Conservation (phyloP, 2,329 filamentous ascomycete genomes). For the Podosphaera fusca region DNA sequence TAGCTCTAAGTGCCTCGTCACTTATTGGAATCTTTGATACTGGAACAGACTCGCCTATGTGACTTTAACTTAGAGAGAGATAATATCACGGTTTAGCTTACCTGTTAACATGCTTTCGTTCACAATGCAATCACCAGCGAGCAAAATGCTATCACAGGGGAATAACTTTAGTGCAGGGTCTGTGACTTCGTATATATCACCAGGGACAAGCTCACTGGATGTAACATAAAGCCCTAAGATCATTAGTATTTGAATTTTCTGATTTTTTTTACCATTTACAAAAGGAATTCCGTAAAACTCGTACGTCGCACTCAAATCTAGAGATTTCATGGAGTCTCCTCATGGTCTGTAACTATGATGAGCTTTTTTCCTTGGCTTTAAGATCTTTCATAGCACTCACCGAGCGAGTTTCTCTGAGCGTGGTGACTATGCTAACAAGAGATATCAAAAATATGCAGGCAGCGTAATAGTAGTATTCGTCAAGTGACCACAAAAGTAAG, state of each 20-base stretch:
- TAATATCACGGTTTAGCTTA: conserved; percentile 11
- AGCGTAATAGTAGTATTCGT: conserved; percentile 96
- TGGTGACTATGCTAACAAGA: conserved; percentile 70
- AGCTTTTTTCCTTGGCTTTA: conserved; percentile 2
- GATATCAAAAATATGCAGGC: conserved; percentile 89
- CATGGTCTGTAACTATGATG: conserved; percentile 42
- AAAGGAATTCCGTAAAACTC: conserved; percentile 82
- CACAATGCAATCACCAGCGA: conserved; percentile 90
- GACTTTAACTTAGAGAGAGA: conserved; percentile 3
- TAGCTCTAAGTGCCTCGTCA: conserved; percentile 49
- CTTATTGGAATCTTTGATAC: conserved; percentile 78
- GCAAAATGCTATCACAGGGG: conserved; percentile 73
- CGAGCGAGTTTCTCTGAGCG: conserved; percentile 70
- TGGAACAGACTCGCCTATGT: conserved; percentile 68
- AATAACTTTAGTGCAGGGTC: conserved; percentile 76
- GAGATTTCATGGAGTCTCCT: conserved; percentile 74
- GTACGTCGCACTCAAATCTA: conserved; percentile 81
- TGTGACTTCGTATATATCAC: conserved; percentile 90
- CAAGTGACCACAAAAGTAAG: conserved; percentile 78
- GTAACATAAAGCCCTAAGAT: conserved; percentile 52
- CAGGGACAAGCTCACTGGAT: conserved; percentile 75
- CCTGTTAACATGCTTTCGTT: conserved; percentile 97
- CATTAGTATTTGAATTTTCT: conserved; percentile 2
- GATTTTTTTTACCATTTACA: conserved; percentile 29
- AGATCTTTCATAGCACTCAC: conserved; percentile 22